Evolutionary conservation across 2,329 filamentous ascomycete species (phyloP).

Genomic region (Malbranchea cinnamomea): DNA sequence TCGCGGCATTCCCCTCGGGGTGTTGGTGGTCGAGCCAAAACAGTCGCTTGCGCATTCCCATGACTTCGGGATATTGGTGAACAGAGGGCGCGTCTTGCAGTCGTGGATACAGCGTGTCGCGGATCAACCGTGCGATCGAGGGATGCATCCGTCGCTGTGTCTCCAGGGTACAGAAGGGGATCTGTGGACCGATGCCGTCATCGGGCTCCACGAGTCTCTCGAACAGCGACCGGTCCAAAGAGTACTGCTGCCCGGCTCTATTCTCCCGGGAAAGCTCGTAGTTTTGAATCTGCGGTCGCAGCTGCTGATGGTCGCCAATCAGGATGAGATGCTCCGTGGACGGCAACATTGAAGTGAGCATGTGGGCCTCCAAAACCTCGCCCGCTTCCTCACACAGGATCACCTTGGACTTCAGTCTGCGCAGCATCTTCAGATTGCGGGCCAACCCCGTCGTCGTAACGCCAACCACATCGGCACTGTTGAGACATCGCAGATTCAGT

Average conservation of each 20-base stretch:
- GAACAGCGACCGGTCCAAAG: slow-evolving; percentile 51
- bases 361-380: slow-evolving; percentile 55
- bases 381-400: slow-evolving; percentile 59
- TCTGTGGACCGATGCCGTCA: slow-evolving; percentile 2
- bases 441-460: slow-evolving; percentile 60
- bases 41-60: slow-evolving; percentile 33
- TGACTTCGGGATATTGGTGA: slow-evolving; percentile 25
- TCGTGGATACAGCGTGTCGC: slow-evolving; percentile 41
- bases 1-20: slow-evolving; percentile 21
- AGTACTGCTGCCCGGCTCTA: slow-evolving; percentile 33
- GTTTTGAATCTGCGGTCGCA: slow-evolving; percentile 51
- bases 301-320: slow-evolving; percentile 60
- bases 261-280: slow-evolving; percentile 48
- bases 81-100: slow-evolving; percentile 37
- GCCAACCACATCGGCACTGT: slow-evolving; percentile 44
- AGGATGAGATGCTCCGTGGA: slow-evolving; percentile 48
- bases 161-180: slow-evolving; percentile 33
- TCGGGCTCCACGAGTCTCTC: slow-evolving; percentile 25
- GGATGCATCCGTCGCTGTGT: slow-evolving; percentile 54
- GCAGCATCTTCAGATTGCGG: slow-evolving; percentile 42
- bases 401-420: slow-evolving; percentile 40
- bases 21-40: slow-evolving; percentile 39
- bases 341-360: slow-evolving; percentile 43
- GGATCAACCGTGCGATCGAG: slow-evolving; percentile 43
- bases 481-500: slow-evolving; percentile 31